Evolutionary conservation across 1,139 yeast species (phyloP).

Genomic region (Scheffersomyces stambukii): DNA sequence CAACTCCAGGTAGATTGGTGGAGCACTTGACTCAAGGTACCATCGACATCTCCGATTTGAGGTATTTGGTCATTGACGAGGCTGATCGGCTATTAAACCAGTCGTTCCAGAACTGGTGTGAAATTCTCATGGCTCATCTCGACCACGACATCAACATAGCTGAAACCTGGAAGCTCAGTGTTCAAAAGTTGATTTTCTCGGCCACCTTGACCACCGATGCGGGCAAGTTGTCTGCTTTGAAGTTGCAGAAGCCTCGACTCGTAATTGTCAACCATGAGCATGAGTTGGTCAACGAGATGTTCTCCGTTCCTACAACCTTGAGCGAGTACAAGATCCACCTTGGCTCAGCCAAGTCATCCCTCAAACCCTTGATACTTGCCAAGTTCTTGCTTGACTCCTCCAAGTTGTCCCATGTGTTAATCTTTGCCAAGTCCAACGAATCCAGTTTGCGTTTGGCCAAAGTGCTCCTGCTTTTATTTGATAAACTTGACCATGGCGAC

Average conservation of each 20-base stretch:
- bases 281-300: conserved; percentile 47
- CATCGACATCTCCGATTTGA: conserved; percentile 45
- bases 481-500: conserved; percentile 13
- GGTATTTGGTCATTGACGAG: conserved; percentile 83
- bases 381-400: conserved; percentile 42
- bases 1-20: conserved; percentile 93
- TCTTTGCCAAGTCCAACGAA: conserved; percentile 86
- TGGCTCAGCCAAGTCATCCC: conserved; percentile 53
- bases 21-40: conserved; percentile 61
- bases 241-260: conserved; percentile 65
- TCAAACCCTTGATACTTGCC: conserved; percentile 71
- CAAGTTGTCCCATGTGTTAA: conserved; percentile 40
- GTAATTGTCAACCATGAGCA: conserved; percentile 63
- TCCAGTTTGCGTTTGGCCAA: conserved; percentile 72
- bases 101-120: conserved; percentile 91
- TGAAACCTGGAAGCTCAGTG: conserved; percentile 24
- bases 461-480: conserved; percentile 47
- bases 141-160: conserved; percentile 27
- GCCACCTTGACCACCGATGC: conserved; percentile 95
- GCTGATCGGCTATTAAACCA: conserved; percentile 91
- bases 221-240: conserved; percentile 70
- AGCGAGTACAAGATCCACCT: conserved; percentile 48
- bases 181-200: conserved; percentile 71
- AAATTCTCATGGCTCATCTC: conserved; percentile 51
- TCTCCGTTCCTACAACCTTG: conserved; percentile 52